Conservation (phyloP, 306 rosid species). For the Cyclanthera cordifolia region DNA sequence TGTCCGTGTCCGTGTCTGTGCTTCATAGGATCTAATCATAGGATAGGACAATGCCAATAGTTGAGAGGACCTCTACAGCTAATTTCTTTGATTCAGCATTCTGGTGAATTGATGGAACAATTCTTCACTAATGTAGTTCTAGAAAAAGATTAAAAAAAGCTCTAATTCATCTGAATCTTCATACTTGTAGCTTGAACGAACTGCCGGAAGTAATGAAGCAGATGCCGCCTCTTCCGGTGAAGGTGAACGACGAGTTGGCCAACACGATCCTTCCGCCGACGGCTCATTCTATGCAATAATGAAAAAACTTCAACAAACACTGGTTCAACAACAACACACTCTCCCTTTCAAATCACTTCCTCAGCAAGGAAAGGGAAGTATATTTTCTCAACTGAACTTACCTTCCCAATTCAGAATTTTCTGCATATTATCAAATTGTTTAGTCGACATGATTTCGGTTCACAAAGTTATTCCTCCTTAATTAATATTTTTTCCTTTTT, state of each 20-base stretch:
- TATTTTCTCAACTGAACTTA: constrained; percentile 6
- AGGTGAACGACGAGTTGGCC: constrained; percentile 79
- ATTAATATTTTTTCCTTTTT: constrained; percentile 5
- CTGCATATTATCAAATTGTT: constrained; percentile 11
- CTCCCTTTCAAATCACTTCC: constrained; percentile 3
- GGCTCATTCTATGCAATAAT: constrained; percentile 45
- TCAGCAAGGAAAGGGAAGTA: neutral
- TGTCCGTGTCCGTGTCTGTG: too few relatives aligned
- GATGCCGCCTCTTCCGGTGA: constrained; percentile 89
- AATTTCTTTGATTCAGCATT: neutral
- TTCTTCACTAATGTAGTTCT: too few relatives aligned
- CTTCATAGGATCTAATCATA: too few relatives aligned
- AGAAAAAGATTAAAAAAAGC: too few relatives aligned
- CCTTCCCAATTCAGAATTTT: constrained; percentile 4
- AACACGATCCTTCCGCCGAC: constrained; percentile 59
- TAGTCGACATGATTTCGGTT: neutral
- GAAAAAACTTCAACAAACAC: constrained; percentile 10
- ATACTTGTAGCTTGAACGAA: constrained; percentile 44
- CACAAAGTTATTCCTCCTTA: neutral
- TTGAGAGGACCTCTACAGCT: neutral
- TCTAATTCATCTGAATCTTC: neutral
- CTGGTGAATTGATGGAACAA: neutral
- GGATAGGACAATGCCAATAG: neutral
- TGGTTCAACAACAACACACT: neutral
- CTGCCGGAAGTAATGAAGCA: constrained; percentile 87